Evolutionary conservation across 305 asterid species (phyloP).

Genomic region (Fraxinus latifolia): DNA sequence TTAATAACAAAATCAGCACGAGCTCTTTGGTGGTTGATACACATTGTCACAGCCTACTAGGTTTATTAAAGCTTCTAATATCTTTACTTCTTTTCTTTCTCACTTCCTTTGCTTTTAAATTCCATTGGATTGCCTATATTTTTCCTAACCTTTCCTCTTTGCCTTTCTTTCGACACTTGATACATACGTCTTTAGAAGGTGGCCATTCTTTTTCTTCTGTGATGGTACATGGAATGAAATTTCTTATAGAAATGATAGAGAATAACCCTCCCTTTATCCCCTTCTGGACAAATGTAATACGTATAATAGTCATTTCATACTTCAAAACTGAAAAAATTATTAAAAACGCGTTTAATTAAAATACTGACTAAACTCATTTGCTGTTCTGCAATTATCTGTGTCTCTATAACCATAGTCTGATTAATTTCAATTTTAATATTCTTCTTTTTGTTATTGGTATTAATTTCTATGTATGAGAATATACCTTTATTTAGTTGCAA

Average conservation of each 20-base stretch:
- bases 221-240: neutral
- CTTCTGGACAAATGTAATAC: neutral
- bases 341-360: neutral
- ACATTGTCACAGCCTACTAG: neutral
- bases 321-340: slow-evolving; percentile 1
- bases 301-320: neutral
- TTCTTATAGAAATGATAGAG: neutral
- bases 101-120: neutral
- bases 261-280: neutral
- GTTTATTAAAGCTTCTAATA: neutral
- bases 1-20: neutral
- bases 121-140: neutral
- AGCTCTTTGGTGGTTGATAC: neutral
- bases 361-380: neutral
- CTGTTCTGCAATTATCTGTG: neutral
- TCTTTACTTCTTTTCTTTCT: neutral
- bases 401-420: neutral
- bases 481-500: slow-evolving; percentile 1
- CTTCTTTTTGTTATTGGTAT: neutral
- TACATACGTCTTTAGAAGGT: neutral
- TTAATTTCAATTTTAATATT: neutral
- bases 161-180: neutral
- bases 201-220: neutral
- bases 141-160: neutral
- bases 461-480: neutral